Evolutionary conservation across 768 basidiomycete species (phyloP), one percentile per base, ranked within the genome.

Genomic region (Hypholoma fasciculare): DNA sequence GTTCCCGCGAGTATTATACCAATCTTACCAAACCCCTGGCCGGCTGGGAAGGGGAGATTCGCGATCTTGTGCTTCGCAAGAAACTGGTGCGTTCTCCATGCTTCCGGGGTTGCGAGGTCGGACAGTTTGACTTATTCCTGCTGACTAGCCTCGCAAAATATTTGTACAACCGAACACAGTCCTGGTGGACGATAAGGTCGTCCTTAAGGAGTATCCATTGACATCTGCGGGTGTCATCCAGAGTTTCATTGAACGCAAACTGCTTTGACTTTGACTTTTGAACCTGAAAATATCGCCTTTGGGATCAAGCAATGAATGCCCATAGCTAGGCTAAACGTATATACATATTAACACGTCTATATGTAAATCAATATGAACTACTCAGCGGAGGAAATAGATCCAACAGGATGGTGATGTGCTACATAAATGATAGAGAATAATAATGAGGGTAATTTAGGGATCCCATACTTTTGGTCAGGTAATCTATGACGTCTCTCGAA

Each of bases 161-260:
- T 89, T 94, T 71, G 86, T 92, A 3, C 93, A 92, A 71, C 89
- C 91, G 2, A 94, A 89, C 65, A 92, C 92, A 13, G 75, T 86
- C 63, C 63, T 93, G 49, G 81, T 81, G 52, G 74, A 85, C 61
- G 86, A 76, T 26, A 83, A 91, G 63, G 89, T 92, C 26, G 75
- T 85, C 53, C 73, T 96, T 59, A 90, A 85, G 69, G 92, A 94
- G 65, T 94, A 94, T 67, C 84, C 89, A 8, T 72, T 90, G 55
- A 91, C 87, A 0, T 66, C 82, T 1, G 86, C 80, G 19, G 94
- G 93, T 34, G 78, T 86, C 36, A 90, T 96, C 53, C 82, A 92
- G 72, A 90, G 90, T 64, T 89, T 89, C 73, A 84, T 96, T 59
- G 92, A 94, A 68, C 77, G 89, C 51, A 77, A 74, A n/a, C 20